Conservation (phyloP, 164 flowering plant genomes). For the Stephania cephalantha region DNA sequence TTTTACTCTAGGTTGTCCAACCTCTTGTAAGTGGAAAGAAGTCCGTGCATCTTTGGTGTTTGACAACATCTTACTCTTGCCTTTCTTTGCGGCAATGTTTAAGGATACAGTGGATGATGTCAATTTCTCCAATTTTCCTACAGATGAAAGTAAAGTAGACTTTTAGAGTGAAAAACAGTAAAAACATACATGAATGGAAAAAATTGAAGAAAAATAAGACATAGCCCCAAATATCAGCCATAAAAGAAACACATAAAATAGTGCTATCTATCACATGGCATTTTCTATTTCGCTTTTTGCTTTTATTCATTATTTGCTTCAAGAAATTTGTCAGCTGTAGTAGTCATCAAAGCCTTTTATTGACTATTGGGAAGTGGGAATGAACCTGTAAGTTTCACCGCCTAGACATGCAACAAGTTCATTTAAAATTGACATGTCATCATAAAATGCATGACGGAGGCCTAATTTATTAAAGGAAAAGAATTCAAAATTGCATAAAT, state of each 20-base stretch:
- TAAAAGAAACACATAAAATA: neutral
- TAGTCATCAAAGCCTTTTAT: neutral
- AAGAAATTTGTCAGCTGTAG: neutral
- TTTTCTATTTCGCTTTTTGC: neutral
- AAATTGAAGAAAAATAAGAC: neutral
- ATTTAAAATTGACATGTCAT: constrained; percentile 38
- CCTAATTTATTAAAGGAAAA: constrained; percentile 49
- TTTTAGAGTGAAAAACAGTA: neutral
- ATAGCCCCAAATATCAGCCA: neutral
- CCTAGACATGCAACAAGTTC: constrained; percentile 75
- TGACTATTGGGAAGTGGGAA: constrained; percentile 33
- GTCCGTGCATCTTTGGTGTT: constrained; percentile 17
- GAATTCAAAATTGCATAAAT: constrained; percentile 18
- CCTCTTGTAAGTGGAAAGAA: constrained; percentile 22
- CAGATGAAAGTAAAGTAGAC: constrained; percentile 1
- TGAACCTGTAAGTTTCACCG: constrained; percentile 82
- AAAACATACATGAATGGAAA: no score
- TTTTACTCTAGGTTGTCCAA: constrained; percentile 18
- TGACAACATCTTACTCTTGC: constrained; percentile 15
- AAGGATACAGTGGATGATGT: constrained; percentile 25
- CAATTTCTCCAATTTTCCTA: constrained; percentile 21
- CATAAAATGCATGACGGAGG: constrained; percentile 66
- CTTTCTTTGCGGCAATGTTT: constrained; percentile 18
- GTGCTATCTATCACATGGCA: neutral
- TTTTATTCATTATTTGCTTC: neutral